Evolutionary conservation across 164 flowering plant genomes (phyloP).

Genomic region (Liquidambar formosana): DNA sequence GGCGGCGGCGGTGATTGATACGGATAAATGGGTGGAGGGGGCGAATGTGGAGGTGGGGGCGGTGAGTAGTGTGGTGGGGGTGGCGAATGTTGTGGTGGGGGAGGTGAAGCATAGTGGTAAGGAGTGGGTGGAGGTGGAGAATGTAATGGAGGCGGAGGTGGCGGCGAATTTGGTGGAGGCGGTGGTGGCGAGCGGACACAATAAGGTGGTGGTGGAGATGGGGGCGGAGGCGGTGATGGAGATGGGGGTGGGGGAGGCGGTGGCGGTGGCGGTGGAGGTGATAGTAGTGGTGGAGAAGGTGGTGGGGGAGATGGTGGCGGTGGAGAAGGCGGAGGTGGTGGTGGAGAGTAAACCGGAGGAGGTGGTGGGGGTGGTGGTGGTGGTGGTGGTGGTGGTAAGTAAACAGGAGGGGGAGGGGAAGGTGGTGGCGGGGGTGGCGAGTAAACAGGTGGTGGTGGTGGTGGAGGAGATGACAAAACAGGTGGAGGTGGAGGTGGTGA

Average conservation of each 20-base stretch:
- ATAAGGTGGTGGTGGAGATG: conserved; percentile 44
- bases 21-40: conserved; percentile 19
- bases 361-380: conserved; percentile 36
- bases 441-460: conserved; percentile 18
- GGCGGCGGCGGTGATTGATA: conserved; percentile 12
- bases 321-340: conserved; percentile 19
- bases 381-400: conserved; percentile 29
- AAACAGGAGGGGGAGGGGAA: conserved; percentile 43
- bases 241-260: conserved; percentile 39
- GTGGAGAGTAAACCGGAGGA: conserved; percentile 33
- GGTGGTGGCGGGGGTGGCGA: conserved; percentile 18
- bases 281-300: conserved; percentile 33
- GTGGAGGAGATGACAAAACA: conserved; percentile 13
- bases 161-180: conserved; percentile 24
- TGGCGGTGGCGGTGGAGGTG: conserved; percentile 39
- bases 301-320: conserved; percentile 47
- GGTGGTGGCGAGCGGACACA: conserved; percentile 21
- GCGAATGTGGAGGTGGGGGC: conserved; percentile 38
- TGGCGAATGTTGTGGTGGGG: conserved; percentile 26
- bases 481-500: conserved; percentile 35
- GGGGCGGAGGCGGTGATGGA: conserved; percentile 22
- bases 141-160: conserved; percentile 29
- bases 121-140: conserved; percentile 30
- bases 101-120: conserved; percentile 21
- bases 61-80: conserved; percentile 36